Percentiles rank a stretch among this genome's conserved stretches.
Evolutionary conservation across 2,329 filamentous ascomycete species (phyloP).

Genomic region (Colletotrichum gloeosporioides): DNA sequence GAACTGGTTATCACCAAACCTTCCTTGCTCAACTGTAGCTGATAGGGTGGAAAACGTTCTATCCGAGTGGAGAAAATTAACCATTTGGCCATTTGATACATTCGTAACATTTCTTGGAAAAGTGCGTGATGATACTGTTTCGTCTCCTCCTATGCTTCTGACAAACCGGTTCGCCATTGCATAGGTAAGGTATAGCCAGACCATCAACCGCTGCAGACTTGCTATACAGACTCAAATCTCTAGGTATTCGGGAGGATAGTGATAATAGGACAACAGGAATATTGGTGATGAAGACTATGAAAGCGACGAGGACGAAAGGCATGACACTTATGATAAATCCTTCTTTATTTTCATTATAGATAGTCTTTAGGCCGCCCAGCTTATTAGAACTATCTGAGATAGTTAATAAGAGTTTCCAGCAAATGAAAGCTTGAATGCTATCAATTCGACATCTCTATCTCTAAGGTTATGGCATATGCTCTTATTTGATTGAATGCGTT

Average conservation of each 20-base stretch:
- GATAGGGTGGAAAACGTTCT: not conserved
- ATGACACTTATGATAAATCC: not conserved
- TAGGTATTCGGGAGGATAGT: not conserved
- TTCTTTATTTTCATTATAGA: not conserved
- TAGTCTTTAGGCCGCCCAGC: not conserved
- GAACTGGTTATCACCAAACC: not conserved
- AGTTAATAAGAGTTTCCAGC: not conserved
- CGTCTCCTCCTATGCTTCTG: not conserved
- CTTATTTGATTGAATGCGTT: not conserved
- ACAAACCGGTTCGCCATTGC: not conserved
- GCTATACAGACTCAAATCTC: not conserved
- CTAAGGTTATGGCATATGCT: not conserved
- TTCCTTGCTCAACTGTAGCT: rapidly evolving
- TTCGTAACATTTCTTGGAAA: not conserved
- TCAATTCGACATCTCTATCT: not conserved
- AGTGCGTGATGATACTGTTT: not conserved
- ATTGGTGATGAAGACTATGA: not conserved
- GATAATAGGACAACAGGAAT: not conserved
- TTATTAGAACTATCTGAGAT: rapidly evolving
- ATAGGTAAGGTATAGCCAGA: not conserved
- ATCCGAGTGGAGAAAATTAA: not conserved
- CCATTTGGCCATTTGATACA: not conserved
- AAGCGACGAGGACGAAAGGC: not conserved
- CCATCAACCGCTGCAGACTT: rapidly evolving
- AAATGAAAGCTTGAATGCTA: not conserved